Conservation (phyloP, 208 protist species). For the Trypanosoma scelopori region DNA sequence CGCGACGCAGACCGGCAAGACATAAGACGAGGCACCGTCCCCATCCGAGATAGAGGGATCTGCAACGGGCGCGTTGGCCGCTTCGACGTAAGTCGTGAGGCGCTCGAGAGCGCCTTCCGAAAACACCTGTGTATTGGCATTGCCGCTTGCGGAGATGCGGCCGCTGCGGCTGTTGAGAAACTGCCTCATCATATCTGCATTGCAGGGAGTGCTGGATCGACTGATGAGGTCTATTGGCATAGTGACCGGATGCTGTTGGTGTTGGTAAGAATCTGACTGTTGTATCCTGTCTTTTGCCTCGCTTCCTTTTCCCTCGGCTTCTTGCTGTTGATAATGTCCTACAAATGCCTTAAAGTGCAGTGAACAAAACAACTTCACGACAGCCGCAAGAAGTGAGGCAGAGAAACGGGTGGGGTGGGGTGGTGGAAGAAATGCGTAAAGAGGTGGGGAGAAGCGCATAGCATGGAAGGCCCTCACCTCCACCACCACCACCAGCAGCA, state of each 20-base stretch:
- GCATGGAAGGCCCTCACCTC: not conserved
- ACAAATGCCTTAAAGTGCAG: not conserved
- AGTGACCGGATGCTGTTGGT: not conserved
- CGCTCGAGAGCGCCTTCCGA: not conserved
- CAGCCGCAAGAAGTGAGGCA: not conserved
- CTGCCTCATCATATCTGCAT: slow-evolving; percentile 5
- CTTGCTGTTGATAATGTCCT: not conserved
- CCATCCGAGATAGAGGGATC: too few relatives aligned
- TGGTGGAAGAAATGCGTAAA: not conserved
- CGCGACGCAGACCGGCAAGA: slow-evolving; percentile 5
- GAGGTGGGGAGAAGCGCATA: not conserved
- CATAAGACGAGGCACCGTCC: not conserved
- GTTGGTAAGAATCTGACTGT: not conserved
- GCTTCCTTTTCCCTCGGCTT: not conserved
- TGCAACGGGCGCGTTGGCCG: not conserved
- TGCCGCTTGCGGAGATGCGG: not conserved
- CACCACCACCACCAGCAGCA: too few relatives aligned
- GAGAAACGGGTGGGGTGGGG: too few relatives aligned
- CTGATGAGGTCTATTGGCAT: slow-evolving; percentile 2
- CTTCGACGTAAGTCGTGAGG: slow-evolving; percentile 7
- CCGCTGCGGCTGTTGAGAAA: not conserved
- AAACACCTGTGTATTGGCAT: not conserved
- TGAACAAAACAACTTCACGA: not conserved
- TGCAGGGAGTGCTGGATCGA: not conserved
- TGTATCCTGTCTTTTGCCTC: not conserved